A percentile compares a stretch with the other conserved stretches of the same genome.
Conservation (phyloP, 1,284 basidiomycete genomes). For the Puccinia novopanici region DNA sequence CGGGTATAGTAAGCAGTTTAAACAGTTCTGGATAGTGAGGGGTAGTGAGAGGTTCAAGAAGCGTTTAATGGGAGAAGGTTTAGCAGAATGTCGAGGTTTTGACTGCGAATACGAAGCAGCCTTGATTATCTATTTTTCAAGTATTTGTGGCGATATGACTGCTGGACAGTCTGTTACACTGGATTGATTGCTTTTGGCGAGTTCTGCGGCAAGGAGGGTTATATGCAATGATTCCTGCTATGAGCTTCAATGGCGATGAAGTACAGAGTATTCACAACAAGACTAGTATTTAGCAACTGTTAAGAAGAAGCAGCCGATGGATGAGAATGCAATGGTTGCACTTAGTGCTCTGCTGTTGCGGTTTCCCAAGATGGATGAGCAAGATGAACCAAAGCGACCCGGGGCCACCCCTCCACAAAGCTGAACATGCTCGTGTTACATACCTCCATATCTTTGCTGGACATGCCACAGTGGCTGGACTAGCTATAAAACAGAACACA, state of each 20-base stretch:
- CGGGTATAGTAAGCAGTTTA: too few relatives aligned
- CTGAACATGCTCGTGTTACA: background rate
- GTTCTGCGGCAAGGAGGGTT: slow-evolving; percentile 1
- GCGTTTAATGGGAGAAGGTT: background rate
- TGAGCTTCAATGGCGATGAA: slow-evolving; percentile 18
- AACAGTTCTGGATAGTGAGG: background rate
- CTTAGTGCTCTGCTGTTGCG: slow-evolving; percentile 4
- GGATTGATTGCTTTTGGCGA: background rate
- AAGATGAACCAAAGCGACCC: slow-evolving; percentile 34
- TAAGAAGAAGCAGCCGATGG: background rate
- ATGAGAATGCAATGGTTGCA: background rate
- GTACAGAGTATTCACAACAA: background rate
- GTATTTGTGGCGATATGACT: background rate
- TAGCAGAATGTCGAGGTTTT: slow-evolving; percentile 5
- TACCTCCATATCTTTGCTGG: slow-evolving; percentile 17
- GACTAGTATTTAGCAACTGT: background rate
- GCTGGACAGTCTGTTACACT: background rate
- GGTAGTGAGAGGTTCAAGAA: background rate
- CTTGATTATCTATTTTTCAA: slow-evolving; percentile 19
- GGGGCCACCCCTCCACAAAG: slow-evolving; percentile 5
- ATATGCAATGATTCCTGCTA: slow-evolving; percentile 7
- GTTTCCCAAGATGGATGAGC: slow-evolving; percentile 1
- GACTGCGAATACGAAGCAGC: slow-evolving; percentile 11
- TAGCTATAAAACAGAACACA: slow-evolving; percentile 30
- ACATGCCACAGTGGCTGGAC: slow-evolving; percentile 21